Percentiles rank a stretch among this genome's conserved stretches.
Evolutionary conservation across 2,329 filamentous ascomycete genomes (phyloP).

Genomic region (Pseudocercospora musae): DNA sequence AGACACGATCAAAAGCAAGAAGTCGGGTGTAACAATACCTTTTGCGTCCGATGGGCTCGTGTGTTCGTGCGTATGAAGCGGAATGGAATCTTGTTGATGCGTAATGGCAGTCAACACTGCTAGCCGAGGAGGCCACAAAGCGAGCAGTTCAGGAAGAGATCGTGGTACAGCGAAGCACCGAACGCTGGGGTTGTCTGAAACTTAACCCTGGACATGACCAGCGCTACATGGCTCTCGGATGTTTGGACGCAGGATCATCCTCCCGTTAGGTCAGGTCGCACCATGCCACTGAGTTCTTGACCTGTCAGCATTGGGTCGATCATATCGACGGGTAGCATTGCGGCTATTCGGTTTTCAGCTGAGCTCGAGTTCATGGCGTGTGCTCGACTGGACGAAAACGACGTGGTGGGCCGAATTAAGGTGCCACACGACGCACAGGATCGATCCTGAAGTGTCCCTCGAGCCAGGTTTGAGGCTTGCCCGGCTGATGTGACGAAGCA

Average conservation of each 20-base stretch:
- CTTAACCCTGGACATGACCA: not conserved
- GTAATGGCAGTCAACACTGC: too few species aligned
- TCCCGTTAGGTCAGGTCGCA: not conserved
- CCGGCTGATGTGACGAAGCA: not conserved
- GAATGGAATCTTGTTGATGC: not conserved
- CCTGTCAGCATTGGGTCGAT: not conserved
- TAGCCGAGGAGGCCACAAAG: too few species aligned
- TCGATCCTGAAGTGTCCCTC: not conserved
- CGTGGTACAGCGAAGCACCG: not conserved
- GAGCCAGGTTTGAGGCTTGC: too few species aligned
- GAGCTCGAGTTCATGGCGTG: not conserved
- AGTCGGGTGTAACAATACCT: not conserved
- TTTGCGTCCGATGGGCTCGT: not conserved
- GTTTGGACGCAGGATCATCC: not conserved
- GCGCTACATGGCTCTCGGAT: not conserved
- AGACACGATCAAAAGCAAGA: not conserved
- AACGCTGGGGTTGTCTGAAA: not conserved
- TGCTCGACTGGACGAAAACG: not conserved
- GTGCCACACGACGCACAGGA: not conserved
- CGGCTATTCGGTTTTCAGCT: not conserved
- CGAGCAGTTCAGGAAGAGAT: not conserved
- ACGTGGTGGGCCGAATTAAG: not conserved
- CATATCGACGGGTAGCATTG: not conserved
- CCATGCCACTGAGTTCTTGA: not conserved
- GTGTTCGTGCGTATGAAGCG: not conserved